Conservation (phyloP, 306 rosid species). For the Chamaecrista fasciculata region DNA sequence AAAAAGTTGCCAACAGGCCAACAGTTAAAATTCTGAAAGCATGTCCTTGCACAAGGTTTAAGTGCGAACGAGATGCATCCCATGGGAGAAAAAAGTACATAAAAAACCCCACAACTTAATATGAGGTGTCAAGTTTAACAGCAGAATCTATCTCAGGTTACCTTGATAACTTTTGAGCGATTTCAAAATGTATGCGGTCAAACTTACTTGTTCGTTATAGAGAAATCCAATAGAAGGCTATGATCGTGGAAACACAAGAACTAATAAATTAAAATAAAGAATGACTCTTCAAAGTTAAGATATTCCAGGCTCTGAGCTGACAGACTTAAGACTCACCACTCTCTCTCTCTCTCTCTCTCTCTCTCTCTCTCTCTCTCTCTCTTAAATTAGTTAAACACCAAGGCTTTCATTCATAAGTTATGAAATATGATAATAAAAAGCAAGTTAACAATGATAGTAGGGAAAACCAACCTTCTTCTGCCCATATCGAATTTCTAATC, state of each 20-base stretch:
- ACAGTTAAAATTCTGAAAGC: constrained; percentile 21
- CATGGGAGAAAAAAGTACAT: not conserved
- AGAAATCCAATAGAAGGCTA: not conserved
- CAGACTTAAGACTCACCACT: too few relatives aligned
- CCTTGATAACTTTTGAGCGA: not conserved
- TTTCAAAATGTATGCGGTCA: constrained; percentile 4
- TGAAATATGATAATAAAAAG: not conserved
- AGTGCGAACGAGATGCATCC: not conserved
- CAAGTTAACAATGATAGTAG: not conserved
- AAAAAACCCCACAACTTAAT: not conserved
- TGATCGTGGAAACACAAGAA: not conserved
- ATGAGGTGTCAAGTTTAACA: not conserved
- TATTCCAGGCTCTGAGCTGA: not conserved
- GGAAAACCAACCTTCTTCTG: constrained; percentile 69
- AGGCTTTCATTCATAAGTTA: not conserved
- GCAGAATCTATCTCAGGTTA: not conserved
- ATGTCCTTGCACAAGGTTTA: not conserved
- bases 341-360: not conserved
- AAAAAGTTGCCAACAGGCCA: constrained; percentile 13
- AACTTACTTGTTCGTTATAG: not conserved
- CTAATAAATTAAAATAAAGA: constrained; percentile 10
- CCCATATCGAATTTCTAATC: constrained; percentile 82
- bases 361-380: not conserved
- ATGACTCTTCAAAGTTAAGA: not conserved
- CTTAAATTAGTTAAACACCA: not conserved